Percentiles rank a stretch among this genome's conserved stretches.
These are phyloP conservation scores for Candida xyloterini DNA, from an alignment of 805 yeast genomes.

Conservation along the genomic window DNA sequence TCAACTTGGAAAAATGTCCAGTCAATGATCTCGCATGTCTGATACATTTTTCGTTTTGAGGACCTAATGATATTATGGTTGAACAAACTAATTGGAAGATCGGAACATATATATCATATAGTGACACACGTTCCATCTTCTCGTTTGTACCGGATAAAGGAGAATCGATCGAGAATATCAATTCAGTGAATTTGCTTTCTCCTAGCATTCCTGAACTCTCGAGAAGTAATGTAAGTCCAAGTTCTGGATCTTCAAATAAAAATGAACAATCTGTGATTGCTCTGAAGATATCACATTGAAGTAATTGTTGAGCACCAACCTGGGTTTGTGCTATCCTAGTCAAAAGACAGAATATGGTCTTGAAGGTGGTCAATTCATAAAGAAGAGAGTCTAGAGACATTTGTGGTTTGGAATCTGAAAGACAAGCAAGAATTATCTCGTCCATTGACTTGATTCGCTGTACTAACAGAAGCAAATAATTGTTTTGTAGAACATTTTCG, in stretches of 20 bases:
- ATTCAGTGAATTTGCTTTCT: constrained; percentile 32
- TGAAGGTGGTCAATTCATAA: constrained; percentile 76
- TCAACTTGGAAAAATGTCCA: constrained; percentile 48
- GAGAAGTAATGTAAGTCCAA: constrained; percentile 50
- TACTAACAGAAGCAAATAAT: constrained; percentile 61
- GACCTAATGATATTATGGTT: constrained; percentile 70
- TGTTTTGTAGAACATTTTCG: constrained; percentile 59
- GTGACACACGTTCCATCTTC: constrained; percentile 38
- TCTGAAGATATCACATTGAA: constrained; percentile 71
- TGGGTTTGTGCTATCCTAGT: constrained; percentile 74
- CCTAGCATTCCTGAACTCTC: constrained; percentile 14
- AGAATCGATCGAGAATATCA: constrained; percentile 51
- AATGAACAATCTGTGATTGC: constrained; percentile 55
- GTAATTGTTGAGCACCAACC: constrained; percentile 70
- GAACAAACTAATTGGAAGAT: constrained; percentile 70
- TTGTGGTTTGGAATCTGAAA: constrained; percentile 27
- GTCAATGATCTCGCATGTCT: constrained; percentile 51
- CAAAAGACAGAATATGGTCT: constrained; percentile 65
- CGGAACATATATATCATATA: constrained; percentile 68
- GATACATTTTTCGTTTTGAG: constrained; percentile 61
- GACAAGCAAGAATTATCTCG: constrained; percentile 46
- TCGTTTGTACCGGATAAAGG: constrained; percentile 38
- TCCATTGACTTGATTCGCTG: constrained; percentile 69
- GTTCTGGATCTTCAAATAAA: constrained; percentile 70
- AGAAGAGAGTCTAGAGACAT: constrained; percentile 52